Percentiles rank a stretch among this genome's conserved stretches.
Evolutionary conservation across 345 rosid genomes (phyloP).

Genomic region (Triadica sebifera): DNA sequence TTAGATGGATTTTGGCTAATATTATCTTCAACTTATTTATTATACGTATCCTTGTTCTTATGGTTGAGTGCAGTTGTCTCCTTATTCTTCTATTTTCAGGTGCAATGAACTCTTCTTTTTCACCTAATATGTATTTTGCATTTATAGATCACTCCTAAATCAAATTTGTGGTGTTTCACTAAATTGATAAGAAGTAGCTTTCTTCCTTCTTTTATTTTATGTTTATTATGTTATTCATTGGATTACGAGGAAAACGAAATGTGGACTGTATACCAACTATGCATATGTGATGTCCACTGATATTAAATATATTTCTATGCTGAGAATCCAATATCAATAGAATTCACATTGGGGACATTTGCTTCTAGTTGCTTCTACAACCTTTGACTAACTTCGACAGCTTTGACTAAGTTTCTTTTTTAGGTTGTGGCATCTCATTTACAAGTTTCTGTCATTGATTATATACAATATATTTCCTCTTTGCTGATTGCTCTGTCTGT

Average conservation of each 20-base stretch:
- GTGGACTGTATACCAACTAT: neutral
- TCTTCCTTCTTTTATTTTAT: neutral
- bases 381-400: neutral
- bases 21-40: conserved; percentile 70
- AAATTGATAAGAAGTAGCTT: neutral
- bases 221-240: neutral
- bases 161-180: neutral
- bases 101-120: conserved; percentile 23
- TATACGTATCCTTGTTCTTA: conserved; percentile 74
- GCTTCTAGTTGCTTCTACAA: neutral
- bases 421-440: neutral
- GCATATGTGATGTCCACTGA: neutral
- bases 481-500: conserved; percentile 1
- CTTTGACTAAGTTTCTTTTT: neutral
- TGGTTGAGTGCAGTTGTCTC: conserved; percentile 96
- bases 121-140: neutral
- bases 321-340: neutral
- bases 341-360: neutral
- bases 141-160: neutral
- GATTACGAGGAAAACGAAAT: neutral
- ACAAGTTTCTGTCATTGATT: neutral
- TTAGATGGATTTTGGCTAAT: conserved; percentile 79
- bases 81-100: conserved; percentile 96
- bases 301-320: neutral
- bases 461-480: neutral